Conservation (phyloP, 352 stramenopile species). For the Blastocystis sp. region DNA sequence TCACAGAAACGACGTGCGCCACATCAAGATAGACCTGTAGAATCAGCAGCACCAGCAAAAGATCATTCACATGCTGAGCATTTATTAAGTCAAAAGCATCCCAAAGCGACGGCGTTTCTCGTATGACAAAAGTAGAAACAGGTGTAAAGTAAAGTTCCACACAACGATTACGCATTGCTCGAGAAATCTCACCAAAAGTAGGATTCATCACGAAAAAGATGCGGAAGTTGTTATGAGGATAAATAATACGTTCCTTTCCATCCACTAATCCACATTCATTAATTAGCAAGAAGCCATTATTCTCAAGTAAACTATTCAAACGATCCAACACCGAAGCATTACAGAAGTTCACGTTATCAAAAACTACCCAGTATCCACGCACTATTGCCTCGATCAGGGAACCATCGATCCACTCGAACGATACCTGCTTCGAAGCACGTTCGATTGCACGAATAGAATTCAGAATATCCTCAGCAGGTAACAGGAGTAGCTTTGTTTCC, state of each 20-base stretch:
- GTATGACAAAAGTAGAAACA: background rate
- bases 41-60: background rate
- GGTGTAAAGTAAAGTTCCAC: slow-evolving; percentile 83
- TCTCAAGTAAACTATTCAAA: slow-evolving; percentile 98
- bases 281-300: slow-evolving; percentile 88
- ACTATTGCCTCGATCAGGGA: slow-evolving; percentile 93
- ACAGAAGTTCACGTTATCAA: slow-evolving; percentile 99
- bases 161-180: slow-evolving; percentile 99
- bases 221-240: slow-evolving; percentile 92
- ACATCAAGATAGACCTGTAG: slow-evolving; percentile 2
- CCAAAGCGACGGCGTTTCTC: background rate
- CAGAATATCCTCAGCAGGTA: background rate
- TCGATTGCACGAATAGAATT: background rate
- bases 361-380: slow-evolving; percentile 92
- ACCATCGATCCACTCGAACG: slow-evolving; percentile 97
- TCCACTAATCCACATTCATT: slow-evolving; percentile 92
- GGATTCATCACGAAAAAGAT: slow-evolving; percentile 97
- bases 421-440: background rate
- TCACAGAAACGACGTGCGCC: background rate
- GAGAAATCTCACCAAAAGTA: slow-evolving; percentile 88
- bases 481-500: background rate
- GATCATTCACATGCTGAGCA: background rate
- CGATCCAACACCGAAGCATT: slow-evolving; percentile 96
- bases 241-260: slow-evolving; percentile 83
- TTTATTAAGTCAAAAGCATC: slow-evolving; percentile 46